phyloP scores from a whole-genome alignment of 2,329 filamentous ascomycete species.

The Fusarium mundagurra region DNA sequence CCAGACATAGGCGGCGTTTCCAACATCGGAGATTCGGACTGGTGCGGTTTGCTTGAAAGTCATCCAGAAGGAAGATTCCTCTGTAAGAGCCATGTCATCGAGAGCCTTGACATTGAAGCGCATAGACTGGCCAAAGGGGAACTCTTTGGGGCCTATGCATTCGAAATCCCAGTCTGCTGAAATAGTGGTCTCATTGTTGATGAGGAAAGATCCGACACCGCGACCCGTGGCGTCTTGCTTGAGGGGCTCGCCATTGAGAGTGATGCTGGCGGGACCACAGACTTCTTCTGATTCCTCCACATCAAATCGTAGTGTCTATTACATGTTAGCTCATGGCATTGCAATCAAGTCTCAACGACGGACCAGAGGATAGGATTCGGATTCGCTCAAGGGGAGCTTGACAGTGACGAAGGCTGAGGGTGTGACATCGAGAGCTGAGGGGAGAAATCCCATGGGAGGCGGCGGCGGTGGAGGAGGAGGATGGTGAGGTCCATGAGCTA shows the following conservation, averaged over 20 bases:
- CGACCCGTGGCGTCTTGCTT: conserved; percentile 51
- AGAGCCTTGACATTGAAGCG: conserved; percentile 55
- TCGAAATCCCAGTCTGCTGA: conserved; percentile 59
- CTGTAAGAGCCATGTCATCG: conserved; percentile 51
- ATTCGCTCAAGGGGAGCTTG: conserved; percentile 25
- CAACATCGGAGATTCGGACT: conserved; percentile 54
- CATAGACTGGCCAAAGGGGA: conserved; percentile 56
- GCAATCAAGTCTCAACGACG: neutral
- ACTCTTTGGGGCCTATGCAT: conserved; percentile 53
- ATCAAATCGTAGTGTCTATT: conserved; percentile 54
- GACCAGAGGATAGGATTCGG: conserved; percentile 38
- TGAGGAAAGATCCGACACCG: conserved; percentile 55
- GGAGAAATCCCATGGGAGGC: conserved; percentile 27
- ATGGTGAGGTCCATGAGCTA: conserved; percentile 33
- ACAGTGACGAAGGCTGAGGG: conserved; percentile 37
- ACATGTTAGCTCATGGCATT: conserved; percentile 5
- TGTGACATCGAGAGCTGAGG: conserved; percentile 28
- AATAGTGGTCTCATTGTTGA: conserved; percentile 51
- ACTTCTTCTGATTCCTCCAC: conserved; percentile 56
- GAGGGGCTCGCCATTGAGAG: conserved; percentile 57
- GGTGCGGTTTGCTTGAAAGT: conserved; percentile 59
- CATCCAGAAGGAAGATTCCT: conserved; percentile 53
- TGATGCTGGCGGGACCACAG: conserved; percentile 58
- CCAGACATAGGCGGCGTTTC: conserved; percentile 49
- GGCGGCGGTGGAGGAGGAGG: conserved; percentile 16